Evolutionary conservation across 2,329 filamentous ascomycete species (phyloP), one percentile per base, ranked within the genome.

Genomic region (Xylariaceae sp.): DNA sequence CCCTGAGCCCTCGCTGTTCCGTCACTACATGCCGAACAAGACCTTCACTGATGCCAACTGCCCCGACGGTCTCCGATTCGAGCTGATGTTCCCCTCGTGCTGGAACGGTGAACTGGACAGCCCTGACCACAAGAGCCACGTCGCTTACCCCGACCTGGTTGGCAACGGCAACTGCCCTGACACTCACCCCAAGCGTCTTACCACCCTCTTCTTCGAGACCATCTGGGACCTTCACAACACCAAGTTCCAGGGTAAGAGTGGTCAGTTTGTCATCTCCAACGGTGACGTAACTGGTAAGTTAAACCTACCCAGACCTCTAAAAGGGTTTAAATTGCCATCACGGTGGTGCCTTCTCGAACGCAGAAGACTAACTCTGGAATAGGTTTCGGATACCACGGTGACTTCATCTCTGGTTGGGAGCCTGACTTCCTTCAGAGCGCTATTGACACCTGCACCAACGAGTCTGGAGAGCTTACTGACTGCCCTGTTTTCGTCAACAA

Each of bases 41-140:
- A 75, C 76, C 0, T 95, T 84, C 71, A 80, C 96, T 42, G 92
- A 97, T 70, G 81, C 80, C 57, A 86, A 93, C 75, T 97, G 93
- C 76, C 75, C 76, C n/a, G 82, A 95, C 68, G 93, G 93, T 60
- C 71, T 96, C 51, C 88, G 92, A 51, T 78, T 93, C 50, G 92
- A 96, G 74, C 75, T 95, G 60, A 90, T 90, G 82, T 96, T 96
- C 76, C 90, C 90, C 0, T 91, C 88, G 1, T 96, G 91, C 82
- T 95, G 91, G 88, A 89, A 94, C 68, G 89, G 90, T 54, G 80
- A 84, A 67, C 80, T 87, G 63, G 81, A 83, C 65, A 80, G 79
- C 7, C 59, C 69, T 0, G 78, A 86, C 70, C 83, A 86, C 75
- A 79, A 78, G 72, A 76, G 76, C 64, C 85, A 97, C 71, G 82